Percentiles rank a stretch among this genome's conserved stretches.
Conservation (phyloP, 2,329 filamentous ascomycete species). For the Teratosphaeria zuluensis region DNA sequence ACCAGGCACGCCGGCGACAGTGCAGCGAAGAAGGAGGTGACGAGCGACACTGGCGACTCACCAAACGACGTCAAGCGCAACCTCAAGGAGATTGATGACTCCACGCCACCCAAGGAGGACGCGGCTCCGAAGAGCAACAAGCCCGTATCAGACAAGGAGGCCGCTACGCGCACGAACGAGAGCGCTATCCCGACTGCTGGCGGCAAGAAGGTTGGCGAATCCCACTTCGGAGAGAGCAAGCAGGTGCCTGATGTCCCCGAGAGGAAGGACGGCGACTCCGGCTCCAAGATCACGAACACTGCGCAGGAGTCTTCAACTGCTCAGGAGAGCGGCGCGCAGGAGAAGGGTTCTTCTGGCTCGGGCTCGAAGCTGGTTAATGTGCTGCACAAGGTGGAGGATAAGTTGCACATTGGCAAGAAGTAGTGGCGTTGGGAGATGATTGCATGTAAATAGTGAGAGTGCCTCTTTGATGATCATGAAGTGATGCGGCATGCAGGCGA, state of each 20-base stretch:
- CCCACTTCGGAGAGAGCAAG: not conserved
- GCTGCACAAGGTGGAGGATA: not conserved
- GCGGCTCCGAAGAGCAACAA: not conserved
- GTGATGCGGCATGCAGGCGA: not conserved
- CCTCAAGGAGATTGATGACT: not conserved
- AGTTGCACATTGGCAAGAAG: not conserved
- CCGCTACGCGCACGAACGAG: not conserved
- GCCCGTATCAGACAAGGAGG: not conserved
- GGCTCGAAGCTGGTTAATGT: not conserved
- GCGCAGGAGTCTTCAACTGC: not conserved
- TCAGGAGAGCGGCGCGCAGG: not conserved
- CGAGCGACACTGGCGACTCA: not conserved
- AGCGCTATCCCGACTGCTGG: not conserved
- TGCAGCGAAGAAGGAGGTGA: not conserved
- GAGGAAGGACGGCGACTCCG: not conserved
- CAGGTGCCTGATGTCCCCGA: not conserved
- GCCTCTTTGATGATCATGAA: not conserved
- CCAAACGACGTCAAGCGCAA: not conserved
- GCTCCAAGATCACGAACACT: not conserved
- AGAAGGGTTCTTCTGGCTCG: not conserved
- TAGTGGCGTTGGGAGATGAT: not conserved
- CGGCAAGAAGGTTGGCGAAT: not conserved
- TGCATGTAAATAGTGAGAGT: not conserved
- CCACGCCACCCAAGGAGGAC: not conserved
- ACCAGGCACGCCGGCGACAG: not conserved